Evolutionary conservation across 2,329 filamentous ascomycete genomes (phyloP).

Genomic region (Cladosporium sp.): DNA sequence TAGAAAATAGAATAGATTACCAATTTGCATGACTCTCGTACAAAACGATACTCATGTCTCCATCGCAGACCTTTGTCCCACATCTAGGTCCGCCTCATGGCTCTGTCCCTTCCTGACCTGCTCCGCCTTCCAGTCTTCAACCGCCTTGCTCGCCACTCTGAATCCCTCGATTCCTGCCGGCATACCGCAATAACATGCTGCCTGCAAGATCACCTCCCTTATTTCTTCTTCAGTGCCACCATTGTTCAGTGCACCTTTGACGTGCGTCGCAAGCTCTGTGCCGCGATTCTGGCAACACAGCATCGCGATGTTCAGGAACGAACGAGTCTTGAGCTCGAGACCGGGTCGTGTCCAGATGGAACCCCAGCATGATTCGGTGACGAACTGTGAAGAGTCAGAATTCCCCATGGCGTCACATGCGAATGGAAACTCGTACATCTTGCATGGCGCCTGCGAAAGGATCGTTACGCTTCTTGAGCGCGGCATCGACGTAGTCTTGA

Average conservation of each 20-base stretch:
- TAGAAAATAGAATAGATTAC: background rate
- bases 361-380: conserved; percentile 66
- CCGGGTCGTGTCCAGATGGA: conserved; percentile 64
- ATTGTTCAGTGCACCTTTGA: conserved; percentile 64
- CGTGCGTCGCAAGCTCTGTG: conserved; percentile 61
- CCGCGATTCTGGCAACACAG: conserved; percentile 61
- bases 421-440: conserved; percentile 44
- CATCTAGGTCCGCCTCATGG: conserved; percentile 2
- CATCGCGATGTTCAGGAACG: conserved; percentile 65
- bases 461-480: conserved; percentile 56
- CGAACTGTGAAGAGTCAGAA: conserved; percentile 32
- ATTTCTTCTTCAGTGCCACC: conserved; percentile 63
- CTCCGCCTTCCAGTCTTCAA: conserved; percentile 54
- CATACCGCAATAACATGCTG: conserved; percentile 55
- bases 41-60: background rate
- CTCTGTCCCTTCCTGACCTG: conserved; percentile 19
- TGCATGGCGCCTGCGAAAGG: conserved; percentile 63
- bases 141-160: conserved; percentile 52
- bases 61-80: conserved; percentile 6
- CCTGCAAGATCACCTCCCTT: conserved; percentile 57
- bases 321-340: conserved; percentile 60
- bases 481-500: conserved; percentile 44
- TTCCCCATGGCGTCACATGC: background rate
- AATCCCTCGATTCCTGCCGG: conserved; percentile 58
- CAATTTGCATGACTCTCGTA: background rate